Base-by-base conservation (phyloP, 148 eudicot genomes). In the Rhododendron vialii region DNA sequence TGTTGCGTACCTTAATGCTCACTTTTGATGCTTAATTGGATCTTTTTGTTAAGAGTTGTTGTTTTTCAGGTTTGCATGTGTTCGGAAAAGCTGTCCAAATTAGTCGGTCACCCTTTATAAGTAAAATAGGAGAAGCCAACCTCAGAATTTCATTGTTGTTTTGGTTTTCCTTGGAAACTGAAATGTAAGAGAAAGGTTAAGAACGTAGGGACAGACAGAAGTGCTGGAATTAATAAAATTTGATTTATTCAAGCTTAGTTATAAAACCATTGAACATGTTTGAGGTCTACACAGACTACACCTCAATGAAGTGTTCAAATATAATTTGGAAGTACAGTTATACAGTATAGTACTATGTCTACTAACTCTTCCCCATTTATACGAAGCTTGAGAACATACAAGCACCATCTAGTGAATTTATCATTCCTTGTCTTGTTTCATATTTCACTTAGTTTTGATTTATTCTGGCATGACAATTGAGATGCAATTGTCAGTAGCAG, bases 31-130 rank as follows among this genome's bases (percentile, higher is more conserved):
- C 28, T 17, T 51, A 81, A 30, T 82, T 38, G 30, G 51, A 61
- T 82, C 51, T 22, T 82, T 63, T 28, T 7, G 8, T 26, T n/a
- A 13, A 63, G 75, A 82, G 36, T 63, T 63, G 53, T 38, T 48
- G 47, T 24, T 24, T 41, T 82, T 41, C 35, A 5, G 20, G 47
- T 59, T 55, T 4, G 26, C 51, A 82, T 61, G 84, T 28, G 26
- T 82, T 41, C 10, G 55, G n/a, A 82, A 41, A 63, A 63, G 76
- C 73, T 82, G 28, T 57, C 84, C 50, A 59, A 57, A 82, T 59
- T 82, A 81, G 15, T 59, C 74, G 33, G 50, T 53, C 45, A 63
- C 43, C 51, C 61, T 30, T 51, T 57, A 57, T 80, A 28, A 50
- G 82, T 80, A 80, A 0, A 24, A 80, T 80, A n/a, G 63, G 38